Percentiles rank a stretch among this genome's conserved stretches.
phyloP scores from a whole-genome alignment of 305 asterid genomes.

The Solanum hybrid region DNA sequence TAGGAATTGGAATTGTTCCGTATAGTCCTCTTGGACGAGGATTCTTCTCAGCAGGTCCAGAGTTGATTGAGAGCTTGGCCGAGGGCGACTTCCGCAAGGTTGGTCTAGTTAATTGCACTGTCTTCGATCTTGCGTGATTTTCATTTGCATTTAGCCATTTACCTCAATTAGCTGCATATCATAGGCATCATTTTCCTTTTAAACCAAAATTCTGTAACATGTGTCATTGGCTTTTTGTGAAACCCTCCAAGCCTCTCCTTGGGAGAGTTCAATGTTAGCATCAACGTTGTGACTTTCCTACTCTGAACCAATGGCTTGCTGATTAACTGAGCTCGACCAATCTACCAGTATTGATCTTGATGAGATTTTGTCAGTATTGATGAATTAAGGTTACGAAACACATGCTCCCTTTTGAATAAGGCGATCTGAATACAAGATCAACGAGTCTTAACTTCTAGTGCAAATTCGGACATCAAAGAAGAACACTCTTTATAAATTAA shows the following conservation, averaged over 20 bases:
- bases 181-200: not conserved
- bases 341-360: not conserved
- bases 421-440: not conserved
- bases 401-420: not conserved
- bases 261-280: not conserved
- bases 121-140: not conserved
- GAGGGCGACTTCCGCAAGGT: constrained; percentile 9
- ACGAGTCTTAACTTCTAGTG: not conserved
- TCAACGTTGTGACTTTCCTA: not conserved
- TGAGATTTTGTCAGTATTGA: not conserved
- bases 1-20: constrained; percentile 11
- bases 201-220: not conserved
- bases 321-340: not conserved
- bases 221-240: not conserved
- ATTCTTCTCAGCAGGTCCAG: constrained; percentile 12
- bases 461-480: not conserved
- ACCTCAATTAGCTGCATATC: not conserved
- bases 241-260: not conserved
- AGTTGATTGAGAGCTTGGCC: not conserved
- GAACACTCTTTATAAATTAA: not conserved
- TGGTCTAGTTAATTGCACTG: not conserved
- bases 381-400: not conserved
- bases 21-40: constrained; percentile 18
- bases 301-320: not conserved
- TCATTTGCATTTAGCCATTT: not conserved